Evolutionary conservation across 306 rosid species (phyloP).

Genomic region (Quercus rubra): DNA sequence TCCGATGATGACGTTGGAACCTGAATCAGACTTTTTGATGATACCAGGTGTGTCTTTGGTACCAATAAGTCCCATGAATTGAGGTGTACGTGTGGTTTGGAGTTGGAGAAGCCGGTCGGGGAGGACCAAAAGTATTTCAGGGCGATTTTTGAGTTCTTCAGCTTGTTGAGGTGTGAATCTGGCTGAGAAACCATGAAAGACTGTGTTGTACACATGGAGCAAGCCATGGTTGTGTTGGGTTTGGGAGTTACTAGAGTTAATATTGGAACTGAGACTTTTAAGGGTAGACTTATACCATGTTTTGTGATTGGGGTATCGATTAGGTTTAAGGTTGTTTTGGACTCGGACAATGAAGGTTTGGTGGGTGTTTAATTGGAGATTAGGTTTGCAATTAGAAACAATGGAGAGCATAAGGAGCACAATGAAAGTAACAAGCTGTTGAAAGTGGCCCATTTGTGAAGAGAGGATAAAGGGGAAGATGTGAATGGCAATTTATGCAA

Average conservation of each 20-base stretch:
- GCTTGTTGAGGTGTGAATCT: conserved; percentile 19
- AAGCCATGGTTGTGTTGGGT: not conserved
- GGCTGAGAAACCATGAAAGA: conserved; percentile 27
- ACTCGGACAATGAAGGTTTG: conserved; percentile 10
- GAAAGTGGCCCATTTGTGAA: not conserved
- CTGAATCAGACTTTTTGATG: not conserved
- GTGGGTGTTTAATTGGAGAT: not conserved
- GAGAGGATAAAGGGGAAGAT: not conserved
- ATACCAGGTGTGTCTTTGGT: not conserved
- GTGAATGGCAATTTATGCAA: not conserved
- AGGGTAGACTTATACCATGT: conserved; percentile 24
- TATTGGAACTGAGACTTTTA: not conserved
- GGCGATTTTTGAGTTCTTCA: not conserved
- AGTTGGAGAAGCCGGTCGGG: conserved; percentile 19
- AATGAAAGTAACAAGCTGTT: not conserved
- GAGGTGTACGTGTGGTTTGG: conserved; percentile 20
- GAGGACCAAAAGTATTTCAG: conserved; percentile 4
- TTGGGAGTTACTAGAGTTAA: not conserved
- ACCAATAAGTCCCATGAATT: conserved; percentile 15
- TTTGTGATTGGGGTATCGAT: not conserved
- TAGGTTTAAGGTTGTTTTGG: conserved; percentile 1
- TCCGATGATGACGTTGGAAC: conserved; percentile 20
- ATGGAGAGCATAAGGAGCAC: not conserved
- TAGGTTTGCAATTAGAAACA: not conserved
- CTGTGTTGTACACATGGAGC: conserved; percentile 9